Base-by-base conservation (phyloP, 345 rosid species). In the Citrus reticulata region DNA sequence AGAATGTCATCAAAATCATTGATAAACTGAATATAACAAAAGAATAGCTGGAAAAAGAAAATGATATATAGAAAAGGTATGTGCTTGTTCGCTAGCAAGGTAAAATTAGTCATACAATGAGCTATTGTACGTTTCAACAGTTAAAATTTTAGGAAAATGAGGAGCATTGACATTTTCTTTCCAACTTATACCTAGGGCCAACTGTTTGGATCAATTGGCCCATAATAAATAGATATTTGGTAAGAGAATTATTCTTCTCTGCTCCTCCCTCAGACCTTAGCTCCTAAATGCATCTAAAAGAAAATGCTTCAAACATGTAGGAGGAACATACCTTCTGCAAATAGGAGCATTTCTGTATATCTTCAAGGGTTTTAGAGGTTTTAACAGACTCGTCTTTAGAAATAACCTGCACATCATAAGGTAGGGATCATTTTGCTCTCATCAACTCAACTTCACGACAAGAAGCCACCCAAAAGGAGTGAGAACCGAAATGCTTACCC, bases 361-460 rank as follows among this genome's bases (percentile, higher is more conserved):
- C 99, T 7, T 91, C 97, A 64, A 76, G 68, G 83, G 87, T 89
- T 90, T 94, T 96, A 39, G 99, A 91, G 62, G 88, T 90, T 87
- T 96, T 96, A 76, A 96, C 95, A 24, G 98, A 93, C 79, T 94
- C 94, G 72, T 96, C 99, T 87, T 94, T 96, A 17, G 93, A 91
- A 79, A 91, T 88, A 72, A 87, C 95, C 90, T 89, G 76, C 22
- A 54, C 29, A 77, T 49, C 42, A 16, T 80, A 55, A 67, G 73
- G 74, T 49, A 79, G 32, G 62, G 73, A 5, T 17, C 78, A 79
- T 81, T 73, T 74, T 70, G 65, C 74, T 32, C 57, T 72, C 40
- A 79, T 69, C 69, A 20, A 64, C 42, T 42, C 30, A 7, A 27
- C 55, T 77, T 61, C 11, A 42, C 9, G 2, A 17, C 77, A 77